These are phyloP conservation scores for Protea cynaroides DNA, from an alignment of 164 flowering plant species.

Conservation along the genomic window DNA sequence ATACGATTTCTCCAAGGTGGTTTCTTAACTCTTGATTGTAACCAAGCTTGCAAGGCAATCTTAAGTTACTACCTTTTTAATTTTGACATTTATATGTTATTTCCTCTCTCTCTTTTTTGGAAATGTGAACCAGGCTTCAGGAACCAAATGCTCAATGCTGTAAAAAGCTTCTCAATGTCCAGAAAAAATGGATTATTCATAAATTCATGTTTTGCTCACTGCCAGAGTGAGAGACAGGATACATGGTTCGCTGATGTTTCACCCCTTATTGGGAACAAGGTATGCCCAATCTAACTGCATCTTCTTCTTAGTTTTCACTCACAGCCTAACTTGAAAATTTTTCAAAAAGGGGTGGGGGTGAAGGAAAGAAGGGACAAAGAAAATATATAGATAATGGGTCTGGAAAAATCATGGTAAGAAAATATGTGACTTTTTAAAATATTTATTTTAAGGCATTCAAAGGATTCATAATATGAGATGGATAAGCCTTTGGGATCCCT, in stretches of 20 bases:
- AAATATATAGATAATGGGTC: no score
- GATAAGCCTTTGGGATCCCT: no score
- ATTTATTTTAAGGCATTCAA: no score
- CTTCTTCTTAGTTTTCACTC: neutral
- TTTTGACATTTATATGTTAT: no score
- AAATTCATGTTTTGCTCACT: conserved; percentile 95
- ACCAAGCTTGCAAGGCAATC: neutral
- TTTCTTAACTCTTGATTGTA: neutral
- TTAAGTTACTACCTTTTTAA: no score
- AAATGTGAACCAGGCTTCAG: conserved; percentile 62
- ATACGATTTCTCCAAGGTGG: conserved; percentile 71
- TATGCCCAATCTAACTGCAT: conserved; percentile 8
- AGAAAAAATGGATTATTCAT: conserved; percentile 69
- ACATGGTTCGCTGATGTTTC: conserved; percentile 77
- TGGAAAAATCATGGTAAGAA: no score
- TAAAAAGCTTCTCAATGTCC: conserved; percentile 38
- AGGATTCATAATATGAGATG: no score
- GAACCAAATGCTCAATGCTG: conserved; percentile 56
- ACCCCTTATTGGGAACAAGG: conserved; percentile 64
- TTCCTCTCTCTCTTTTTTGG: no score
- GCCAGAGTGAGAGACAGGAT: conserved; percentile 93
- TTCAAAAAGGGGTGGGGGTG: no score
- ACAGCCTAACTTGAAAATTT: no score
- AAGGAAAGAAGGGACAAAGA: no score
- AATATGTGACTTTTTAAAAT: no score